These are phyloP conservation scores for Trypethelium eluteriae DNA, from an alignment of 495 filamentous ascomycete species.

Conservation along the genomic window DNA sequence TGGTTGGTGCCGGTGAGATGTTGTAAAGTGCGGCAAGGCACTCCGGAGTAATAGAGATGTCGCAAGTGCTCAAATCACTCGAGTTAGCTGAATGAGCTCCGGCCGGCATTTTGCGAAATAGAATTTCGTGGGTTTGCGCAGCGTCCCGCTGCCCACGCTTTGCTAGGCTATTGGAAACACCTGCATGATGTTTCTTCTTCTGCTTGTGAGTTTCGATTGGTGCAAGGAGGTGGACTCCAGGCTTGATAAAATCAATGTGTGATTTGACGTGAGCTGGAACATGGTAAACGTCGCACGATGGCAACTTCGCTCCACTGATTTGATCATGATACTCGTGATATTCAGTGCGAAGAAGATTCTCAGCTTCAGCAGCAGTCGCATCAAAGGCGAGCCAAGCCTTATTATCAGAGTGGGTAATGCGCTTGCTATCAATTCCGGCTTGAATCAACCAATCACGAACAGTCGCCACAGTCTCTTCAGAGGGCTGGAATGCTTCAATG, in stretches of 20 bases:
- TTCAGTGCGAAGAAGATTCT: slow-evolving; percentile 12
- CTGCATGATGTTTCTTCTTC: background rate
- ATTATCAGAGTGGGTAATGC: slow-evolving; percentile 10
- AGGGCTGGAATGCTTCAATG: slow-evolving; percentile 10
- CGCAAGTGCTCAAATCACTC: slow-evolving; percentile 18
- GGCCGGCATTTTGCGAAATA: no score
- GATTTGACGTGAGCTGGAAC: slow-evolving; percentile 11
- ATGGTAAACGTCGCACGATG: slow-evolving; percentile 16
- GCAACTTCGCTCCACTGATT: background rate
- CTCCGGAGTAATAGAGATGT: slow-evolving; percentile 17
- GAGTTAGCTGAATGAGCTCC: background rate
- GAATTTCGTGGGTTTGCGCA: background rate
- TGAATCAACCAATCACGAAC: slow-evolving; percentile 8
- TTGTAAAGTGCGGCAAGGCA: slow-evolving; percentile 20
- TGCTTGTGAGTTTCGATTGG: background rate
- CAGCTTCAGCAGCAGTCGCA: background rate
- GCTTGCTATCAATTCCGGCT: background rate
- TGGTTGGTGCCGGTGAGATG: slow-evolving; percentile 9
- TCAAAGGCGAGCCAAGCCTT: slow-evolving; percentile 16
- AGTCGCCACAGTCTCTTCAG: slow-evolving; percentile 10
- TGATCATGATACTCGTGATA: slow-evolving; percentile 13
- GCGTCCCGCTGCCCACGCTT: background rate
- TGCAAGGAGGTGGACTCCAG: slow-evolving; percentile 12
- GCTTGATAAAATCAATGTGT: slow-evolving; percentile 20
- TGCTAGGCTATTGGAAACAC: background rate